Conservation (phyloP, 2,329 filamentous ascomycete genomes). For the Neoscytalidium dimidiatum region DNA sequence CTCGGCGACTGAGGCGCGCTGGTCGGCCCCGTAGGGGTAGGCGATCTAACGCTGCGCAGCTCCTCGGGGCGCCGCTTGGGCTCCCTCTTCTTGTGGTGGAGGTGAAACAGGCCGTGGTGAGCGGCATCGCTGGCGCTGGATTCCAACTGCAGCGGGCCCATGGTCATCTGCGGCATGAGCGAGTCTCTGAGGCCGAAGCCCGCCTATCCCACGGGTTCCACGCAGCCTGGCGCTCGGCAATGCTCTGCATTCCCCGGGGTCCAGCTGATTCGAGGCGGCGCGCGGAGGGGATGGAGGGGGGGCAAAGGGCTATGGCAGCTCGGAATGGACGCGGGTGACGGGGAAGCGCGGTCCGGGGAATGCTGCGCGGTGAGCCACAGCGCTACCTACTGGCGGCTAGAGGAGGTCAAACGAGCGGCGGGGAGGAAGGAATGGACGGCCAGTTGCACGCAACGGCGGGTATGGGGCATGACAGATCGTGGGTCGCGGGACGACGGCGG, state of each 20-base stretch:
- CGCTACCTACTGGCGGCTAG: not conserved
- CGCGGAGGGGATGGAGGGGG: no score
- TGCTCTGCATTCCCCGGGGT: conserved; percentile 16
- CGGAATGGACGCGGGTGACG: conserved; percentile 9
- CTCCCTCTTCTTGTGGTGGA: conserved; percentile 13
- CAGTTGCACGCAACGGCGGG: conserved; percentile 11
- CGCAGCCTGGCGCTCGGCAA: conserved; percentile 18
- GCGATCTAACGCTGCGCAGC: conserved; percentile 5
- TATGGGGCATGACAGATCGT: conserved; percentile 7
- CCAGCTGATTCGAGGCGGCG: not conserved
- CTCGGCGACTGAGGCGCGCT: conserved; percentile 19
- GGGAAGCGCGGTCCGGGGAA: not conserved
- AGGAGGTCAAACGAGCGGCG: conserved; percentile 14
- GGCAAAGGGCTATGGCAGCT: not conserved
- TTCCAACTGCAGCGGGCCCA: conserved; percentile 16
- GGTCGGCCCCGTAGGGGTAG: conserved; percentile 4
- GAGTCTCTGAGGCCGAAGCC: conserved; percentile 11
- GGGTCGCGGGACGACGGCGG: not conserved
- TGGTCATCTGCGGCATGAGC: conserved; percentile 18
- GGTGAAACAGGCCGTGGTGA: conserved; percentile 7
- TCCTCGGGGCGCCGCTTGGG: conserved; percentile 14
- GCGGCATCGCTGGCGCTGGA: not conserved
- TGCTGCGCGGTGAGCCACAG: no score
- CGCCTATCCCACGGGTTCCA: conserved; percentile 5
- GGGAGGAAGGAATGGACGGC: conserved; percentile 14